phyloP scores from a whole-genome alignment of 495 filamentous ascomycete species.

The Trichoderma virens region DNA sequence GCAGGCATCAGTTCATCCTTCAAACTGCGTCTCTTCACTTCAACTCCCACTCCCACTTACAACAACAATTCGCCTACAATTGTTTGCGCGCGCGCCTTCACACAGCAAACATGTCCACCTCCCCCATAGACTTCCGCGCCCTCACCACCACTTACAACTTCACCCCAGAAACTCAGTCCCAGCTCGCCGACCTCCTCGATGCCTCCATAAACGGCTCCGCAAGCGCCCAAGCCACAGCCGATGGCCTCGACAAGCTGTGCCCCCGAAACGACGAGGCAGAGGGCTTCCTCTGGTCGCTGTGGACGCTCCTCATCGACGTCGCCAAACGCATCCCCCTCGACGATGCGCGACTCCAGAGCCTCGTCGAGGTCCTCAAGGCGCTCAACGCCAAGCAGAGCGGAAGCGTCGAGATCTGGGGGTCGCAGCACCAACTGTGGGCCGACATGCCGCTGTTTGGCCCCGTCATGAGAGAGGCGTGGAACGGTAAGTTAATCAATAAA shows the following conservation, averaged over 20 bases:
- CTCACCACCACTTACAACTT: background rate
- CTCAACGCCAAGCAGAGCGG: background rate
- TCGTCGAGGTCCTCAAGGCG: background rate
- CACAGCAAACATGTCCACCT: background rate
- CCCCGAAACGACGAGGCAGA: background rate
- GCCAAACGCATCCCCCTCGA: slow-evolving; percentile 1
- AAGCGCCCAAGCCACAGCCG: background rate
- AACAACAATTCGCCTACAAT: too few relatives aligned
- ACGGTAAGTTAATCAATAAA: background rate
- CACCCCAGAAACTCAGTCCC: background rate
- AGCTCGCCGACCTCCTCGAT: background rate
- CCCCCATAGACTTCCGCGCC: background rate
- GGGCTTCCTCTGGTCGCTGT: slow-evolving; percentile 3
- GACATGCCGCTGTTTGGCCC: slow-evolving; percentile 3
- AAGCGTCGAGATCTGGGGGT: background rate
- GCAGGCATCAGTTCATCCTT: too few relatives aligned
- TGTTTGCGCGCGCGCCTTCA: too few relatives aligned
- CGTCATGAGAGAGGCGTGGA: slow-evolving; percentile 9
- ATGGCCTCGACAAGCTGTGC: background rate
- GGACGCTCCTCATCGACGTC: background rate
- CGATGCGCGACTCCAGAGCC: background rate
- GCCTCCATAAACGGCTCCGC: background rate
- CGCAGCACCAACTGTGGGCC: background rate
- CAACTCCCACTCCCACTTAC: too few relatives aligned
- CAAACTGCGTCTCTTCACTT: too few relatives aligned